Evolutionary conservation across 2,329 filamentous ascomycete genomes (phyloP).

Genomic region (Atkinsonella hypoxylon): DNA sequence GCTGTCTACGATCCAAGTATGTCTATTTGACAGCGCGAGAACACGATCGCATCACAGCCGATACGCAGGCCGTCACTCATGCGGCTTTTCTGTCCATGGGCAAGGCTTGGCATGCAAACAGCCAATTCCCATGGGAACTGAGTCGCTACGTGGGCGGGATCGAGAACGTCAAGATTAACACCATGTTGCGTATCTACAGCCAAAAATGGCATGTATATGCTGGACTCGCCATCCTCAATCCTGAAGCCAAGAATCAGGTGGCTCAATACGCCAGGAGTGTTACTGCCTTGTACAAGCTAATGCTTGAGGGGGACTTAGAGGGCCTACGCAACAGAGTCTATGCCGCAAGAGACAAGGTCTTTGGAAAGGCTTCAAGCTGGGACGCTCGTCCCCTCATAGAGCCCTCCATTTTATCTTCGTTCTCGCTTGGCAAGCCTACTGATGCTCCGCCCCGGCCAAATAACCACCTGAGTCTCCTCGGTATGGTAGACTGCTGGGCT

Average conservation of each 20-base stretch:
- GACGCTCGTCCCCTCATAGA: slow-evolving; percentile 59
- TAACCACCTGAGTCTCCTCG: slow-evolving; percentile 85
- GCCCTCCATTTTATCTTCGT: slow-evolving; percentile 77
- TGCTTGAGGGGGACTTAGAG: slow-evolving; percentile 72
- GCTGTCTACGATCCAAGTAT: slow-evolving; percentile 72
- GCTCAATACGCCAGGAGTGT: slow-evolving; percentile 86
- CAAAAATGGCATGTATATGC: slow-evolving; percentile 99
- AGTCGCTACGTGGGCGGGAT: slow-evolving; percentile 94
- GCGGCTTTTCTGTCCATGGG: slow-evolving; percentile 97
- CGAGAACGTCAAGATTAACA: slow-evolving; percentile 98
- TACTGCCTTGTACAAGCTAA: slow-evolving; percentile 91
- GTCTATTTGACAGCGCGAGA: slow-evolving; percentile 78
- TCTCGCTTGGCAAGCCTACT: slow-evolving; percentile 64
- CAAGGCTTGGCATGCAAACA: slow-evolving; percentile 90
- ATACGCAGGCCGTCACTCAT: slow-evolving; percentile 96
- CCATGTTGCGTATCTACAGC: slow-evolving; percentile 91
- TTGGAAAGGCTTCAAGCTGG: slow-evolving; percentile 54
- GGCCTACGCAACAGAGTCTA: slow-evolving; percentile 65
- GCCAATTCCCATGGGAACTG: slow-evolving; percentile 94
- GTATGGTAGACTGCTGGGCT: slow-evolving; percentile 98
- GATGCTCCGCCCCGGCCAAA: slow-evolving; percentile 56
- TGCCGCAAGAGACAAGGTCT: slow-evolving; percentile 54
- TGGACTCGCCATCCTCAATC: slow-evolving; percentile 91
- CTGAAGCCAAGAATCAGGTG: slow-evolving; percentile 83
- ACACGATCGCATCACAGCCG: slow-evolving; percentile 94